Conservation (phyloP, 2,329 filamentous ascomycete genomes). For the Biscogniauxia sp. region DNA sequence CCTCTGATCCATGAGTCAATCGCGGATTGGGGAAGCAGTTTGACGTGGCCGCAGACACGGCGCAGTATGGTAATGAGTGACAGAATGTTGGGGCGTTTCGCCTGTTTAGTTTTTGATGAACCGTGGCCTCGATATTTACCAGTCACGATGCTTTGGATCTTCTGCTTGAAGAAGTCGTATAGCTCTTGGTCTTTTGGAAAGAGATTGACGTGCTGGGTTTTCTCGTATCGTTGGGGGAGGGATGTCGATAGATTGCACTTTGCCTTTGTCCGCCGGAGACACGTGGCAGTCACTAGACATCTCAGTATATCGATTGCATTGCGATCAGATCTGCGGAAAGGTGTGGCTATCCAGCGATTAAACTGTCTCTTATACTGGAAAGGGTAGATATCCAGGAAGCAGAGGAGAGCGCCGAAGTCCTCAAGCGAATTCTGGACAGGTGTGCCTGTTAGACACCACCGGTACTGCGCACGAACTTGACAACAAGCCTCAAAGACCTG, state of each 20-base stretch:
- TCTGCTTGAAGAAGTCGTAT: too few species aligned
- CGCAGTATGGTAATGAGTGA: background rate
- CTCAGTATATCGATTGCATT: too few species aligned
- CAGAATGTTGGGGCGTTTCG: background rate
- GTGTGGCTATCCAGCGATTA: background rate
- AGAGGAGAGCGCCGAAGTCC: constrained; percentile 37
- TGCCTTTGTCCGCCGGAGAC: background rate
- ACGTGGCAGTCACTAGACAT: too few species aligned
- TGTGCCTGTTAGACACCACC: constrained; percentile 42
- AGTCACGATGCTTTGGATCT: too few species aligned
- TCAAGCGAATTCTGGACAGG: constrained; percentile 41
- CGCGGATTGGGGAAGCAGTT: background rate
- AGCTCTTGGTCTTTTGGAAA: too few species aligned
- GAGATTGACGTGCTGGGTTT: too few species aligned
- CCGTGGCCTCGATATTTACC: too few species aligned
- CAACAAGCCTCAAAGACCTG: constrained; percentile 31
- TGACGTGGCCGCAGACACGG: constrained; percentile 1
- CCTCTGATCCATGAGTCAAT: background rate
- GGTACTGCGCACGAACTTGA: constrained; percentile 22
- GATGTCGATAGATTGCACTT: constrained; percentile 14
- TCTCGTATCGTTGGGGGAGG: too few species aligned
- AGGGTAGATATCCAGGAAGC: constrained; percentile 31
- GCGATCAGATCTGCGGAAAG: too few species aligned
- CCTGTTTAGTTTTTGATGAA: too few species aligned
- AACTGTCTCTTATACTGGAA: constrained; percentile 12